Conservation (phyloP, 495 filamentous ascomycete species). For the Hypoxylon trugodes region DNA sequence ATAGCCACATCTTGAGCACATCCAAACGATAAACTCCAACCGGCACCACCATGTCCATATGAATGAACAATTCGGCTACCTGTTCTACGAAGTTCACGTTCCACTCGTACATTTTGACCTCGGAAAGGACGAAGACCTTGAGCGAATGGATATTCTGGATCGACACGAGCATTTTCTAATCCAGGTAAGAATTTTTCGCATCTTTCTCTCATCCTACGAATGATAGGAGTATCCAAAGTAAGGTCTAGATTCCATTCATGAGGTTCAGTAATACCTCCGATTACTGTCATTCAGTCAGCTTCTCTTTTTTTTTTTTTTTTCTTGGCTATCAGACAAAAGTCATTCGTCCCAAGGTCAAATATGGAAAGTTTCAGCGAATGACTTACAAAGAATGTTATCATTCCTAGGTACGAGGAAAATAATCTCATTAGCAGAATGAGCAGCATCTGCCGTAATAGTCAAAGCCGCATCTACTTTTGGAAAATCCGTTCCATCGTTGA, state of each 20-base stretch:
- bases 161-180: constrained; percentile 54
- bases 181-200: constrained; percentile 56
- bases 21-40: constrained; percentile 58
- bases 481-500: constrained; percentile 60
- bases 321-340: background rate
- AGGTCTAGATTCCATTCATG: constrained; percentile 53
- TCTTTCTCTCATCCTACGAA: constrained; percentile 55
- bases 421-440: constrained; percentile 51
- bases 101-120: constrained; percentile 53
- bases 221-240: constrained; percentile 50
- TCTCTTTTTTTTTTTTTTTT: background rate
- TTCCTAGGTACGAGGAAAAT: constrained; percentile 62
- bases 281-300: constrained; percentile 29
- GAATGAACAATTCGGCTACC: constrained; percentile 54
- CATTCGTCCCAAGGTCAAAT: background rate
- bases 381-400: constrained; percentile 55
- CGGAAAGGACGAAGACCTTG: constrained; percentile 57
- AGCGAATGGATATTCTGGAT: constrained; percentile 55
- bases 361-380: background rate
- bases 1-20: constrained; percentile 51
- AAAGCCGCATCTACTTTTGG: constrained; percentile 56
- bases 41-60: constrained; percentile 60
- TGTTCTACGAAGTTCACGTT: constrained; percentile 50
- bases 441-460: constrained; percentile 51
- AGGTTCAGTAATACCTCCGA: constrained; percentile 55